phyloP scores from a whole-genome alignment of 1,284 basidiomycete species.

The Puccinia triticina region DNA sequence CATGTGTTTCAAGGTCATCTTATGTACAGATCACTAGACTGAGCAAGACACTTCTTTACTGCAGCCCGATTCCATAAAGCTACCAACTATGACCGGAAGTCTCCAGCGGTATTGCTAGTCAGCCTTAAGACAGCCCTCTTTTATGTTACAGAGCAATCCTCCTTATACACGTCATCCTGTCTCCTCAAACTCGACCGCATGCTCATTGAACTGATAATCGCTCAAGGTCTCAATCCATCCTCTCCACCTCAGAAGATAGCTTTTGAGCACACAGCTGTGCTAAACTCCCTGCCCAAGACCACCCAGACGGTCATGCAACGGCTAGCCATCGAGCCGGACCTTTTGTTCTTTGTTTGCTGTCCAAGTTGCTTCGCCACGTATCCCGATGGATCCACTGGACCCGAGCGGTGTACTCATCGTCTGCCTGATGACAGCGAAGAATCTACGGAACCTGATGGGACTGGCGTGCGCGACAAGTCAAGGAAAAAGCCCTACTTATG shows the following conservation, averaged over 20 bases:
- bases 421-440: neutral
- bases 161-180: neutral
- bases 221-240: neutral
- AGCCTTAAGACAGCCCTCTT: constrained; percentile 1
- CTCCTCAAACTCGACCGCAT: neutral
- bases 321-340: neutral
- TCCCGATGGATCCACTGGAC: neutral
- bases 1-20: too few relatives aligned
- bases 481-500: neutral
- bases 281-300: neutral
- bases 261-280: neutral
- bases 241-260: neutral
- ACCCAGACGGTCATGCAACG: neutral
- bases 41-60: too few relatives aligned
- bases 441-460: too few relatives aligned
- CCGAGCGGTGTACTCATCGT: too few relatives aligned
- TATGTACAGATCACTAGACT: too few relatives aligned
- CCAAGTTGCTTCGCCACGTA: constrained; percentile 1
- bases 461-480: neutral
- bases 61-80: too few relatives aligned
- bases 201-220: neutral
- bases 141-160: neutral
- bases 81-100: too few relatives aligned
- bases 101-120: too few relatives aligned
- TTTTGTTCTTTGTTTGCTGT: constrained; percentile 2